Conservation (phyloP, 1,284 basidiomycete genomes). For the Thecaphora thlaspeos region DNA sequence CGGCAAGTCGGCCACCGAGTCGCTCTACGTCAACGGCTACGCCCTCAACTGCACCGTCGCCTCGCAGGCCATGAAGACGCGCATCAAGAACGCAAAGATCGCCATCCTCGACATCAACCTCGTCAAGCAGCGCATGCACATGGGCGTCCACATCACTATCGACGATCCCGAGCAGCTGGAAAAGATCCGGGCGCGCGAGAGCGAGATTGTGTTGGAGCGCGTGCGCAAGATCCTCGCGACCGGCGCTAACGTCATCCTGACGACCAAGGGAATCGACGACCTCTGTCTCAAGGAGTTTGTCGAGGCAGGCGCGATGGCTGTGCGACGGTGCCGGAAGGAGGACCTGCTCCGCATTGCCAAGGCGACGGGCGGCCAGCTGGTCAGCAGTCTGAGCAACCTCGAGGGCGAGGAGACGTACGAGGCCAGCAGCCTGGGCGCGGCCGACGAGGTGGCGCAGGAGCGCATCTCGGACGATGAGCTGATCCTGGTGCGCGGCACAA, state of each 20-base stretch:
- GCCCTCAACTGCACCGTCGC: constrained; percentile 98
- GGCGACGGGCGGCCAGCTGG: constrained; percentile 90
- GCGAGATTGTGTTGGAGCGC: constrained; percentile 92
- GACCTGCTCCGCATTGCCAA: constrained; percentile 95
- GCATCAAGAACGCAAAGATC: constrained; percentile 89
- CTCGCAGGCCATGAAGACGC: constrained; percentile 98
- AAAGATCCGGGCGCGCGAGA: constrained; percentile 89
- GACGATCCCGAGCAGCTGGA: constrained; percentile 96
- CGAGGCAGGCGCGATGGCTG: constrained; percentile 98
- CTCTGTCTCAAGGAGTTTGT: constrained; percentile 98
- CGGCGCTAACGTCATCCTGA: constrained; percentile 94
- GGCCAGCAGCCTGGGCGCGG: constrained; percentile 79
- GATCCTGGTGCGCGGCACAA: constrained; percentile 95
- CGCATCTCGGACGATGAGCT: constrained; percentile 98
- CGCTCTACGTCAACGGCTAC: constrained; percentile 91
- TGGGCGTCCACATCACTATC: constrained; percentile 95
- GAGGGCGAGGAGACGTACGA: constrained; percentile 99
- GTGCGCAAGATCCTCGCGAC: constrained; percentile 93
- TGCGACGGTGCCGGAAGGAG: constrained; percentile 95
- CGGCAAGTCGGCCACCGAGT: constrained; percentile 92
- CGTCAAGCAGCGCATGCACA: constrained; percentile 94
- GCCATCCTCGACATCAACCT: constrained; percentile 98
- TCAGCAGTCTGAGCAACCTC: constrained; percentile 90
- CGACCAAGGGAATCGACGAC: constrained; percentile 98
- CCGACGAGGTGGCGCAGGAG: constrained; percentile 96